phyloP scores from a whole-genome alignment of 768 basidiomycete genomes.

The Kwoniella europaea region DNA sequence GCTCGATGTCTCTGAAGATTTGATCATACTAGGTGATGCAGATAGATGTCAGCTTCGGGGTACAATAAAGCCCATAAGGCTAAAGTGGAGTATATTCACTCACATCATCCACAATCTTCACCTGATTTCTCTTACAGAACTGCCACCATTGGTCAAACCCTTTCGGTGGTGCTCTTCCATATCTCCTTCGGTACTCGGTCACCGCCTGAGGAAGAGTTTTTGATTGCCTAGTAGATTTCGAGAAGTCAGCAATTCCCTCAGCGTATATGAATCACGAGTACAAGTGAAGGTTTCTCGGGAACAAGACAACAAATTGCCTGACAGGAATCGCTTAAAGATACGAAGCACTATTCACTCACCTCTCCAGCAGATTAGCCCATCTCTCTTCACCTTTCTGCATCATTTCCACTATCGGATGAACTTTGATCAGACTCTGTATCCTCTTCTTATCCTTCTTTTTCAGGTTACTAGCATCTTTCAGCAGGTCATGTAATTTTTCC shows the following conservation, averaged over 20 bases:
- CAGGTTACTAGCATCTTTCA: slow-evolving; percentile 24
- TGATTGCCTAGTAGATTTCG: slow-evolving; percentile 66
- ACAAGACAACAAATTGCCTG: too few species aligned
- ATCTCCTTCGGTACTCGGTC: slow-evolving; percentile 76
- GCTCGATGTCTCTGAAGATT: slow-evolving; percentile 69
- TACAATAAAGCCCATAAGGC: background rate
- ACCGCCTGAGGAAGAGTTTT: slow-evolving; percentile 78
- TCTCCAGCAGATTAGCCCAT: slow-evolving; percentile 47
- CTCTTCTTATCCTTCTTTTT: slow-evolving; percentile 35
- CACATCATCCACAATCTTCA: slow-evolving; percentile 80
- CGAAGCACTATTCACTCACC: slow-evolving; percentile 25
- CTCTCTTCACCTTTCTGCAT: slow-evolving; percentile 43
- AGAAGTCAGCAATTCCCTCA: background rate
- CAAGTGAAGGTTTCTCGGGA: background rate
- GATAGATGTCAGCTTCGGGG: background rate
- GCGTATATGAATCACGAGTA: background rate
- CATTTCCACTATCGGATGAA: slow-evolving; percentile 52
- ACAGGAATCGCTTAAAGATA: too few species aligned
- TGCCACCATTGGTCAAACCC: slow-evolving; percentile 92
- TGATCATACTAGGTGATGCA: slow-evolving; percentile 48
- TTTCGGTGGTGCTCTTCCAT: slow-evolving; percentile 76
- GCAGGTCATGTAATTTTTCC: slow-evolving; percentile 38
- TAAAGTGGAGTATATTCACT: slow-evolving; percentile 59
- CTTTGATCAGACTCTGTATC: slow-evolving; percentile 32
- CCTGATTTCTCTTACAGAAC: slow-evolving; percentile 72